Evolutionary conservation across 306 rosid species (phyloP).

Genomic region (Castanopsis chinensis): DNA sequence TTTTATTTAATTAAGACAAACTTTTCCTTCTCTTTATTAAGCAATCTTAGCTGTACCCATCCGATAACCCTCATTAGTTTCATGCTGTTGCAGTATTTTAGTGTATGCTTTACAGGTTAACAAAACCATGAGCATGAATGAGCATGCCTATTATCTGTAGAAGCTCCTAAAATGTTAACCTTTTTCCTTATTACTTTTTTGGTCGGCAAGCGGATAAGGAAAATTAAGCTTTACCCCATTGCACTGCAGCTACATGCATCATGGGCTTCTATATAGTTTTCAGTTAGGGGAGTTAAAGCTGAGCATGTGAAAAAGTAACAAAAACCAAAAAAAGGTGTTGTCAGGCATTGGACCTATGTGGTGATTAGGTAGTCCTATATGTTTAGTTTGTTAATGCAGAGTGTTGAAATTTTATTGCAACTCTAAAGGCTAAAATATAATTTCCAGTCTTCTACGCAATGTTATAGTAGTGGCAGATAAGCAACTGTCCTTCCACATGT

Average conservation of each 20-base stretch:
- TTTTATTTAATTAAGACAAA: neutral
- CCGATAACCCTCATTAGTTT: neutral
- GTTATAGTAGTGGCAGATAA: neutral
- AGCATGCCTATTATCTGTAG: neutral
- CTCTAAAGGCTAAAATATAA: too few relatives aligned
- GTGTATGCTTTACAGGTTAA: neutral
- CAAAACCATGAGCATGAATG: neutral
- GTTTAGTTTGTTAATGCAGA: neutral
- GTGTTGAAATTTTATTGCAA: too few relatives aligned
- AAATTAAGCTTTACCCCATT: neutral
- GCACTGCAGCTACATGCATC: neutral
- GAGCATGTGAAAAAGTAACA: neutral
- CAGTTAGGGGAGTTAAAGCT: neutral
- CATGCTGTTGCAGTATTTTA: neutral
- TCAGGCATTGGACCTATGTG: too few relatives aligned
- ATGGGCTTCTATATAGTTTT: too few relatives aligned
- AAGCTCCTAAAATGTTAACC: neutral
- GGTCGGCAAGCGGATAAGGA: neutral
- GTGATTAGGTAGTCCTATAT: neutral
- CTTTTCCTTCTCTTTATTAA: neutral
- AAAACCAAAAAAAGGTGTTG: neutral
- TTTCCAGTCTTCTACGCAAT: neutral
- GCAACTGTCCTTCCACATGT: neutral
- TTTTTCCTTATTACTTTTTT: neutral
- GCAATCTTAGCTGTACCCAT: slow-evolving; percentile 1